These are phyloP conservation scores for Mycena crocata DNA, from an alignment of 768 basidiomycete species.

Conservation along the genomic window DNA sequence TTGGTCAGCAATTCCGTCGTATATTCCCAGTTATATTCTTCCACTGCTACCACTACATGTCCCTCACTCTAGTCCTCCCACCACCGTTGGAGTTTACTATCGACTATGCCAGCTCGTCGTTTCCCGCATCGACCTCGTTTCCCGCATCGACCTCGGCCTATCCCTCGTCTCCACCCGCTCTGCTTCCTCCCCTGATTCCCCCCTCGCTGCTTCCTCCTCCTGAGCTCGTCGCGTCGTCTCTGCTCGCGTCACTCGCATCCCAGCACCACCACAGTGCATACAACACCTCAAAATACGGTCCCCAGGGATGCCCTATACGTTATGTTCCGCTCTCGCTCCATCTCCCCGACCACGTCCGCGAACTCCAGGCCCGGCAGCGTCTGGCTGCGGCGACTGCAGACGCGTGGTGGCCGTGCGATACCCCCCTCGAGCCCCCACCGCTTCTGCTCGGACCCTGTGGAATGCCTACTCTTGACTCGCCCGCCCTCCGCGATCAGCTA, in stretches of 20 bases:
- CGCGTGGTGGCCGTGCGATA: conserved; percentile 63
- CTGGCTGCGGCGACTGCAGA: conserved; percentile 45
- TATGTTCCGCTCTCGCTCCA: conserved; percentile 76
- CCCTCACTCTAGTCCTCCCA: conserved; percentile 14
- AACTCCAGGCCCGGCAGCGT: conserved; percentile 65
- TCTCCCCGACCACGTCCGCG: conserved; percentile 66
- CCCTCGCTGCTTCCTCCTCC: neutral
- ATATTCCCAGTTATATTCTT: no score
- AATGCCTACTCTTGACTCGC: conserved; percentile 28
- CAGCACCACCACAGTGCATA: conserved; percentile 83
- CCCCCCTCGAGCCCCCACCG: conserved; percentile 26
- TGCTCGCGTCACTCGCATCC: conserved; percentile 69
- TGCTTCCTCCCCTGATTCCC: neutral
- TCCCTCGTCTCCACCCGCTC: neutral
- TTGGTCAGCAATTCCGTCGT: no score
- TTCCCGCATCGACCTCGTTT: neutral
- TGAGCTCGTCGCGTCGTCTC: neutral
- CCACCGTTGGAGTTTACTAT: conserved; percentile 7
- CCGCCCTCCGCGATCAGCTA: conserved; percentile 54
- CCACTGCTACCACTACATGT: neutral
- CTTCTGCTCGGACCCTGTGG: conserved; percentile 46
- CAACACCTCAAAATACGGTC: conserved; percentile 74
- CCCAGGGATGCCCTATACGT: conserved; percentile 63
- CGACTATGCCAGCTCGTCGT: neutral
- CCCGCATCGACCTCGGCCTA: neutral